These are phyloP conservation scores for Didymella glomerata DNA, from an alignment of 2,329 filamentous ascomycete genomes.

Conservation along the genomic window DNA sequence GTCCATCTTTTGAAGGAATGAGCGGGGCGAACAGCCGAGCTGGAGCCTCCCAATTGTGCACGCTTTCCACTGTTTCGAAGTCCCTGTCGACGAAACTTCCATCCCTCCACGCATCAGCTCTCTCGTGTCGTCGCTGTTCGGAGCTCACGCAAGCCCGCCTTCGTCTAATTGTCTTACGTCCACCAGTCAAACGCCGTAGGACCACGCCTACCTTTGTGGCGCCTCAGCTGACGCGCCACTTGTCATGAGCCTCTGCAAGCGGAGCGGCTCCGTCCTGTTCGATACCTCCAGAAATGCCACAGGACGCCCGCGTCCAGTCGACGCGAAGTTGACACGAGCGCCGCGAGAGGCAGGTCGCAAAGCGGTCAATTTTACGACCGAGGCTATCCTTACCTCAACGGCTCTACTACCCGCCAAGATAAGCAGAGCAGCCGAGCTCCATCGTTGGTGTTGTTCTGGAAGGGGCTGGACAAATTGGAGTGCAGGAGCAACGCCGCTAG, in stretches of 20 bases:
- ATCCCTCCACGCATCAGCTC: neutral
- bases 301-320: neutral
- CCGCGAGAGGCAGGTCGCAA: neutral
- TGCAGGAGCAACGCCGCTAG: conserved; percentile 1
- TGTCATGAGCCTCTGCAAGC: neutral
- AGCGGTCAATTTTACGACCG: neutral
- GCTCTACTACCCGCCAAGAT: neutral
- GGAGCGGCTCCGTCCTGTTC: neutral
- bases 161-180: neutral
- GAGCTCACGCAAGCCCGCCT: neutral
- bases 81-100: neutral
- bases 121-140: neutral
- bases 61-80: neutral
- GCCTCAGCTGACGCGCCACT: neutral
- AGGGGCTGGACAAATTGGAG: conserved; percentile 2
- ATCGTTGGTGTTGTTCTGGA: neutral
- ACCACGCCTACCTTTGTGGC: neutral
- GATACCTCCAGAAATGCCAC: neutral
- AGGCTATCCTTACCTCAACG: neutral
- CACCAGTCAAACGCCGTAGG: neutral
- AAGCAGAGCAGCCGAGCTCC: conserved; percentile 1
- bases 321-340: neutral
- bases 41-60: neutral
- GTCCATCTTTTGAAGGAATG: neutral
- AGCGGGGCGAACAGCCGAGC: neutral